Evolutionary conservation across 2,329 filamentous ascomycete species (phyloP), one percentile per base, ranked within the genome.

Genomic region (Fusarium dlaminii): DNA sequence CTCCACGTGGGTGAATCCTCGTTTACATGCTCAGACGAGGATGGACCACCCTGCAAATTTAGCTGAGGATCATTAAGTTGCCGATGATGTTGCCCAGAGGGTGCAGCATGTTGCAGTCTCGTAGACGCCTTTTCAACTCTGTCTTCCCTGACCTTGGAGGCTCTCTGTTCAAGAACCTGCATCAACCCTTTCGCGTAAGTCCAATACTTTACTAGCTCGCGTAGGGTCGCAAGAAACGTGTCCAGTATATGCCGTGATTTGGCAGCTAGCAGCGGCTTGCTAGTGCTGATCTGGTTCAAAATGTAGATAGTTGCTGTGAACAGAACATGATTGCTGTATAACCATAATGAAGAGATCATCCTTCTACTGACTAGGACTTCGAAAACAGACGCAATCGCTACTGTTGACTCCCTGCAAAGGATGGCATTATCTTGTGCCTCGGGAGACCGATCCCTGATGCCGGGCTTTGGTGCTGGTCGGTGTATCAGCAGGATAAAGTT

Each of bases 291-390:
- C 22, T 68, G 37, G 12, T 62, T 68, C 8, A 68, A 18, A 8
- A 68, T 68, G 12, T 68, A 49, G 5, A 68, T 68, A 2, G 63
- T 68, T 12, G 65, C 63, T 8, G 65, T 68, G 6, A 68, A 68
- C 0, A 68, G 27, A 9, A 68, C 65, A 27, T 68, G 54, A 10
- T 68, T 68, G 18, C 65, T 68, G 18, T 68, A 68, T 8, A 68
- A 9, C 65, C 65, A 68, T 8, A 68, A 14, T 6, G 46, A 68
- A 9, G 65, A 62, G 1, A 46, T 62, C 0, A 34, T 15, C 4
- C 12, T 42, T 18, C 62, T 52, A 9, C 34, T 40, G 2, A 68
- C 36, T 4, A 68, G 18, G 6, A 22, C 55, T n/a, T 68, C 65
- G 6, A 68, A 68, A 8, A 68, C 40, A 15, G 54, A 68, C 20